A percentile compares a stretch with the other conserved stretches of the same genome.
Conservation (phyloP, 371 early-diverging fungal species). For the Mucor ambiguus region DNA sequence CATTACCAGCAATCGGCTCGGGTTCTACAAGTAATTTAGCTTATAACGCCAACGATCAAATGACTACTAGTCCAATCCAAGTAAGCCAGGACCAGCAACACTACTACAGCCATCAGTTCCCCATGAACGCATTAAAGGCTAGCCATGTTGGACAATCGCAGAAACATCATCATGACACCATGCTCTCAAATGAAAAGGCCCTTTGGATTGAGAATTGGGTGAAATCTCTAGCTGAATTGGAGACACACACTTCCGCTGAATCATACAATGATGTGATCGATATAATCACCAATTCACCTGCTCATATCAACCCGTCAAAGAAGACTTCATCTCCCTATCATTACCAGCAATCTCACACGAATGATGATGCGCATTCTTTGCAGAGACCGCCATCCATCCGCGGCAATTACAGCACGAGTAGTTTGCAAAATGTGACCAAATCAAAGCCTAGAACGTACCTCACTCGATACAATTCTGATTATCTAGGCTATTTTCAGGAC, state of each 20-base stretch:
- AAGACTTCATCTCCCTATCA: not conserved
- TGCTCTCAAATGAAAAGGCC: conserved; percentile 17
- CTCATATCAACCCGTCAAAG: not conserved
- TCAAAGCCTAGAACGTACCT: not conserved
- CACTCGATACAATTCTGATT: not conserved
- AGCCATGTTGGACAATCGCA: not conserved
- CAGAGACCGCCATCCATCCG: not conserved
- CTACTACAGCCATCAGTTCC: not conserved
- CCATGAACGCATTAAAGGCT: not conserved
- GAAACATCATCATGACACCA: not conserved
- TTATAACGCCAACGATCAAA: not conserved
- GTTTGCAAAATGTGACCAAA: not conserved
- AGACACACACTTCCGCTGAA: not conserved
- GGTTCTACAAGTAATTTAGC: conserved; percentile 1
- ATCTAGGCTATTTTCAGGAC: conserved; percentile 19
- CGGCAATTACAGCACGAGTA: not conserved
- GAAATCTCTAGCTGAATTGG: conserved; percentile 22
- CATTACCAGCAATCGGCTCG: not conserved
- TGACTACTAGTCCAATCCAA: not conserved
- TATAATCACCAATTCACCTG: not conserved
- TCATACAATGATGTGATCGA: not conserved
- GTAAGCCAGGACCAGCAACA: not conserved
- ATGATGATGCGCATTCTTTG: not conserved
- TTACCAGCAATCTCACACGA: not conserved
- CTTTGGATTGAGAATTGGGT: conserved; percentile 33